Percentiles rank a stretch among this genome's conserved stretches.
Conservation (phyloP, 1,284 basidiomycete genomes). For the Austroboletus olivaceoglutinosus region DNA sequence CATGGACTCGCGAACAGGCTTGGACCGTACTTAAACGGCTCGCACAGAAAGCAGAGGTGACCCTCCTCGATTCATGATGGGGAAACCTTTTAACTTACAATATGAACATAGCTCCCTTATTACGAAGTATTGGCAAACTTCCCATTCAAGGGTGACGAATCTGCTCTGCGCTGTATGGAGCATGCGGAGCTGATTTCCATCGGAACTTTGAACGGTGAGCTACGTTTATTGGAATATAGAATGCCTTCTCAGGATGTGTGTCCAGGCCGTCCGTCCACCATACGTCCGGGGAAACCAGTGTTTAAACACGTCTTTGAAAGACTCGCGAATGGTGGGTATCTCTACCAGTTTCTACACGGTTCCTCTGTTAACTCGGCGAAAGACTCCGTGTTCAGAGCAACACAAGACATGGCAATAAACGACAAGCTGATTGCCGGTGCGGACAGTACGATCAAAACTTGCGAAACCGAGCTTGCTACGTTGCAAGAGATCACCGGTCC, state of each 20-base stretch:
- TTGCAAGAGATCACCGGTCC: conserved; percentile 60
- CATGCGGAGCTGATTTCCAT: conserved; percentile 88
- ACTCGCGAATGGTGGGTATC: conserved; percentile 67
- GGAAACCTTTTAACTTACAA: neutral
- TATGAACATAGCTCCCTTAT: conserved; percentile 64
- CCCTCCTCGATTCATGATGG: neutral
- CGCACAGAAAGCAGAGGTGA: conserved; percentile 67
- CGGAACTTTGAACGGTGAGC: conserved; percentile 66
- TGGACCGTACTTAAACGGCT: conserved; percentile 84
- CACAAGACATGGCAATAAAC: conserved; percentile 80
- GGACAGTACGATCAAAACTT: conserved; percentile 64
- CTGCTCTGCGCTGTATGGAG: conserved; percentile 81
- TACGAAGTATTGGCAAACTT: conserved; percentile 80
- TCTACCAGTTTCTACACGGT: neutral
- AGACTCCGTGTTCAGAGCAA: conserved; percentile 82
- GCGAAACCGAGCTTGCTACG: conserved; percentile 73
- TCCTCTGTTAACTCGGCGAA: neutral
- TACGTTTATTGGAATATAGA: neutral
- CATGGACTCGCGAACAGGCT: conserved; percentile 87
- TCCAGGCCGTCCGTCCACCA: conserved; percentile 77
- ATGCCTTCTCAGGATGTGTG: neutral
- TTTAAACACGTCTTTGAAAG: conserved; percentile 83
- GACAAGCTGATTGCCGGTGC: conserved; percentile 66
- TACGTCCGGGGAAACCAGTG: conserved; percentile 89
- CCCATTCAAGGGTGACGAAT: conserved; percentile 92